These are phyloP conservation scores for Themeda triandra DNA, from an alignment of 176 grass and related monocot species.

Conservation along the genomic window DNA sequence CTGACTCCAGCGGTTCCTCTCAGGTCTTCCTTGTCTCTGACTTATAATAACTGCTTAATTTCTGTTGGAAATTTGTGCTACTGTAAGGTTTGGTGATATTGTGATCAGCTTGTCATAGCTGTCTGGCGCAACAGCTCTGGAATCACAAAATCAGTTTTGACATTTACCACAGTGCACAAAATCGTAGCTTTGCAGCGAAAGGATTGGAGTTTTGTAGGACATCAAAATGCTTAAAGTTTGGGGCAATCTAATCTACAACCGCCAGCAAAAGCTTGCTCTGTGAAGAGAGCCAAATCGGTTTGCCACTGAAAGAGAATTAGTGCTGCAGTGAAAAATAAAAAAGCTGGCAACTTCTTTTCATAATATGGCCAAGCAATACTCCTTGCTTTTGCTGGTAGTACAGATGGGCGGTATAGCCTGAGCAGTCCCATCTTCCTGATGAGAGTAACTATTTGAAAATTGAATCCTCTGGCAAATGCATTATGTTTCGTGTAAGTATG, in stretches of 20 bases:
- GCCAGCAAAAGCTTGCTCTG: background rate
- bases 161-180: background rate
- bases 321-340: background rate
- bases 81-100: background rate
- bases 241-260: background rate
- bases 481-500: conserved; percentile 7
- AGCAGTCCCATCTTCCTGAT: background rate
- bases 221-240: background rate
- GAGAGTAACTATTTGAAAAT: background rate
- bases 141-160: conserved; percentile 4
- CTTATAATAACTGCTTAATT: background rate
- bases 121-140: background rate
- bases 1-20: conserved; percentile 68
- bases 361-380: background rate
- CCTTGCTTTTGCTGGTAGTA: background rate
- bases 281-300: background rate
- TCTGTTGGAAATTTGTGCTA: background rate
- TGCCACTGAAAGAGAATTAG: background rate
- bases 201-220: background rate
- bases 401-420: background rate
- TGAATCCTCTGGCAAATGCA: background rate
- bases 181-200: background rate
- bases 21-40: conserved; percentile 54
- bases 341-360: background rate
- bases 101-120: background rate